phyloP scores from a whole-genome alignment of 1,139 yeast genomes.

The Candida sojae region DNA sequence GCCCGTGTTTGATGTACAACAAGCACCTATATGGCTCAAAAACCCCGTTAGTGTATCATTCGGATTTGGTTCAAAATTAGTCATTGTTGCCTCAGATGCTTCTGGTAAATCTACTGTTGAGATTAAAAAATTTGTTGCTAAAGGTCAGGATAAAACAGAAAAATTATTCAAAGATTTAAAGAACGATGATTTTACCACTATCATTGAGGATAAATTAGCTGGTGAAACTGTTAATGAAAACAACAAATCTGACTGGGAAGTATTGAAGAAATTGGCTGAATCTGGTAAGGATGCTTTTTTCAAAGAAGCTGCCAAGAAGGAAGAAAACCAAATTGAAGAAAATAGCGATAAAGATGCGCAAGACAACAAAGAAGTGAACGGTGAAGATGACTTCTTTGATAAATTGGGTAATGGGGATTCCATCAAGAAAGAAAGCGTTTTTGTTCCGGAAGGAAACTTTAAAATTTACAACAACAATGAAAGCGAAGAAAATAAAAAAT shows the following conservation, averaged over 20 bases:
- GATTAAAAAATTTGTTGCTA: slow-evolving; percentile 51
- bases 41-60: slow-evolving; percentile 77
- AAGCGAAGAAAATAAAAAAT: slow-evolving; percentile 35
- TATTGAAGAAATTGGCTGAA: slow-evolving; percentile 58
- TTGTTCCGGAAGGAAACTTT: slow-evolving; percentile 50
- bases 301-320: slow-evolving; percentile 12
- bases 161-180: slow-evolving; percentile 62
- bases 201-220: slow-evolving; percentile 55
- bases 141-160: slow-evolving; percentile 39
- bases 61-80: slow-evolving; percentile 94
- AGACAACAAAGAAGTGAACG: slow-evolving; percentile 31
- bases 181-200: slow-evolving; percentile 50
- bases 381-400: slow-evolving; percentile 50
- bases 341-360: slow-evolving; percentile 21
- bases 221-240: slow-evolving; percentile 37
- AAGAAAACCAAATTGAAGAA: slow-evolving; percentile 4
- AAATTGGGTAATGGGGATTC: slow-evolving; percentile 39
- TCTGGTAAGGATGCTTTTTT: slow-evolving; percentile 49
- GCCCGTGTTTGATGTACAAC: slow-evolving; percentile 64
- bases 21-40: slow-evolving; percentile 89
- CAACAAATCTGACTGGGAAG: slow-evolving; percentile 75
- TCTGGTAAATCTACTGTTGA: slow-evolving; percentile 47
- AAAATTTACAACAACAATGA: slow-evolving; percentile 26
- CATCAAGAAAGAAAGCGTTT: slow-evolving; percentile 19
- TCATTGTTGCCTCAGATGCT: slow-evolving; percentile 48